phyloP scores from a whole-genome alignment of 2,329 filamentous ascomycete species.

The Fusarium aywerte region DNA sequence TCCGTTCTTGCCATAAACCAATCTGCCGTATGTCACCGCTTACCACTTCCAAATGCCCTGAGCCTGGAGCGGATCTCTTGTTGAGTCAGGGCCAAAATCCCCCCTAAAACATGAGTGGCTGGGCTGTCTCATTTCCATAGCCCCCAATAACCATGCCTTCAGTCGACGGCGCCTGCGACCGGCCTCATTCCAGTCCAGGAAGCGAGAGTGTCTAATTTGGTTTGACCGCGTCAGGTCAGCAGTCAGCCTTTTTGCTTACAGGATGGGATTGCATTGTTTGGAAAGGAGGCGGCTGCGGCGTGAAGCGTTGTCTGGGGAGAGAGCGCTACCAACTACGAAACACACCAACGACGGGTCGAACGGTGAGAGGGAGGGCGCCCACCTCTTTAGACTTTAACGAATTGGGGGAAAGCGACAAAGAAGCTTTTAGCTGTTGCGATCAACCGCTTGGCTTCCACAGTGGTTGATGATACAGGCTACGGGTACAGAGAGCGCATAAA shows the following conservation, averaged over 20 bases:
- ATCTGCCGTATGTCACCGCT: slow-evolving; percentile 24
- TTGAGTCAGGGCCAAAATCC: slow-evolving; percentile 25
- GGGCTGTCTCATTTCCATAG: slow-evolving; percentile 32
- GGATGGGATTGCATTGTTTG: slow-evolving; percentile 12
- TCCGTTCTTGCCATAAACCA: not conserved
- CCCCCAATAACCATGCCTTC: slow-evolving; percentile 23
- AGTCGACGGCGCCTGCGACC: slow-evolving; percentile 4
- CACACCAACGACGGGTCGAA: slow-evolving; percentile 31
- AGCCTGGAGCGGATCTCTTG: not conserved
- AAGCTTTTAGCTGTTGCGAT: slow-evolving; percentile 16
- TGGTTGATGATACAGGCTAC: not conserved
- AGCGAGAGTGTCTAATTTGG: slow-evolving; percentile 38
- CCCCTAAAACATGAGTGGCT: slow-evolving; percentile 28
- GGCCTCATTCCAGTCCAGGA: slow-evolving; percentile 19
- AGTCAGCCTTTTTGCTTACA: slow-evolving; percentile 17
- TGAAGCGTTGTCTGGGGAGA: slow-evolving; percentile 20
- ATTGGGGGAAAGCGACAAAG: slow-evolving; percentile 9
- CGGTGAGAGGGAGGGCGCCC: slow-evolving; percentile 28
- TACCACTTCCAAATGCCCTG: not conserved
- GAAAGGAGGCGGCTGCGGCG: slow-evolving; percentile 28
- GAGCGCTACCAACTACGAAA: slow-evolving; percentile 20
- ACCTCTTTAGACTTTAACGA: slow-evolving; percentile 23
- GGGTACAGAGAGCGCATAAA: not conserved
- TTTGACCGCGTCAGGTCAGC: slow-evolving; percentile 13
- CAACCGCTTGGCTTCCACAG: slow-evolving; percentile 11